Percentiles rank a stretch among this genome's conserved stretches.
Evolutionary conservation across 2,329 filamentous ascomycete species (phyloP).

Genomic region (Arthroderma uncinatum): DNA sequence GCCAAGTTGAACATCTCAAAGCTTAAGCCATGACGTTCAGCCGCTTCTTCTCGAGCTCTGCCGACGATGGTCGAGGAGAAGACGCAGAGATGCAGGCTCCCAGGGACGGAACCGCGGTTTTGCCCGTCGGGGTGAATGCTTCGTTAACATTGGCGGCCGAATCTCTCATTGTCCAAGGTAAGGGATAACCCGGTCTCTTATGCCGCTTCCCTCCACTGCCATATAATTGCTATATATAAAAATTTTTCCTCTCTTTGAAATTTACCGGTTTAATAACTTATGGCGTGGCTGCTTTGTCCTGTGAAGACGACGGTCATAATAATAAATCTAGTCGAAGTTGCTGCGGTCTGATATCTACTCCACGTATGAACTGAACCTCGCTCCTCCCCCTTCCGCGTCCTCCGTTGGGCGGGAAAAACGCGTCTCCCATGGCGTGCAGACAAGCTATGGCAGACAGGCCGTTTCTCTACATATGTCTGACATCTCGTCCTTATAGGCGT

Average conservation of each 20-base stretch:
- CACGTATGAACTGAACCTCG: neutral
- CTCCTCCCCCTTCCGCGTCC: neutral
- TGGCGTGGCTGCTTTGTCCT: neutral
- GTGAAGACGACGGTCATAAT: slow-evolving; percentile 43
- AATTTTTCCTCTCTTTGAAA: neutral
- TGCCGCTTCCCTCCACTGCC: neutral
- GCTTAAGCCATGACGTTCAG: slow-evolving; percentile 3
- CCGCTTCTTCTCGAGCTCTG: neutral
- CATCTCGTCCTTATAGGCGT: neutral
- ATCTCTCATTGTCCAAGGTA: slow-evolving; percentile 49
- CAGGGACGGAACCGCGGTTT: slow-evolving; percentile 24
- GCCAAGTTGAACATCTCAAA: neutral
- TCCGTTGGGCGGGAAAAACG: no score
- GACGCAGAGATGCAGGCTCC: neutral
- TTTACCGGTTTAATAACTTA: neutral
- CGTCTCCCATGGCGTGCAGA: neutral
- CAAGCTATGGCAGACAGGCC: neutral
- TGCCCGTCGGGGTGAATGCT: slow-evolving; percentile 47
- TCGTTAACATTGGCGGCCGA: slow-evolving; percentile 51
- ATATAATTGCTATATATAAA: slow-evolving; percentile 2
- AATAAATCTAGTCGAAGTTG: slow-evolving; percentile 41
- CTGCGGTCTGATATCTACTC: slow-evolving; percentile 31
- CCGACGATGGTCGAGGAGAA: neutral
- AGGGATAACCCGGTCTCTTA: slow-evolving; percentile 11
- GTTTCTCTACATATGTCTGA: neutral